Conservation (phyloP, 1,139 yeast genomes). For the Magnusiomyces tetraspermus region DNA sequence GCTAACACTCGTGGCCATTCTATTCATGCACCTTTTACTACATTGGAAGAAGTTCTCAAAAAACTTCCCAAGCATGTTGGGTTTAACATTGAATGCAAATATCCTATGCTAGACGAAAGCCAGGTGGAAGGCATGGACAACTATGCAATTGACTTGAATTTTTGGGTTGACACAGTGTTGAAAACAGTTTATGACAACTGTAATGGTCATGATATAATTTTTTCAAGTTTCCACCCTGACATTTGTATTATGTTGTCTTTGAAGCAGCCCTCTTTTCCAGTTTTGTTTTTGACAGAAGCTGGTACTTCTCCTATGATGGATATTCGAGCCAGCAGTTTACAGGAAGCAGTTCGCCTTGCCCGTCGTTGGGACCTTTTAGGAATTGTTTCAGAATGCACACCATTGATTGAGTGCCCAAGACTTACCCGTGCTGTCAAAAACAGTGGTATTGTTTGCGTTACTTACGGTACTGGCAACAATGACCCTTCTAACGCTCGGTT, state of each 20-base stretch:
- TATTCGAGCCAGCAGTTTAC: slow-evolving; percentile 76
- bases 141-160: slow-evolving; percentile 72
- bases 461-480: slow-evolving; percentile 81
- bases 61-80: slow-evolving; percentile 80
- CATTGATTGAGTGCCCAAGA: slow-evolving; percentile 79
- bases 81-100: slow-evolving; percentile 88
- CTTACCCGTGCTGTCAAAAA: slow-evolving; percentile 82
- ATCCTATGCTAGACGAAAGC: slow-evolving; percentile 93
- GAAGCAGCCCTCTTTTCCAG: slow-evolving; percentile 80
- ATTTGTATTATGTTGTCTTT: slow-evolving; percentile 74
- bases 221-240: slow-evolving; percentile 94
- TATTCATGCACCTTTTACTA: slow-evolving; percentile 86
- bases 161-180: slow-evolving; percentile 72
- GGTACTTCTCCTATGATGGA: slow-evolving; percentile 84
- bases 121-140: slow-evolving; percentile 83
- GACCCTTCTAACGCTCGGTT: slow-evolving; percentile 75
- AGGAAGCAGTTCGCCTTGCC: slow-evolving; percentile 85
- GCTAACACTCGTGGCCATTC: slow-evolving; percentile 86
- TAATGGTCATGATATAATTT: slow-evolving; percentile 74
- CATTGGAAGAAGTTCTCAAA: slow-evolving; percentile 72
- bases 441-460: slow-evolving; percentile 85
- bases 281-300: slow-evolving; percentile 78
- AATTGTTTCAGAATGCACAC: slow-evolving; percentile 80
- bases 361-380: slow-evolving; percentile 89
- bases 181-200: slow-evolving; percentile 70